phyloP scores from a whole-genome alignment of 352 stramenopile genomes.

The Globisporangium yorkense region DNA sequence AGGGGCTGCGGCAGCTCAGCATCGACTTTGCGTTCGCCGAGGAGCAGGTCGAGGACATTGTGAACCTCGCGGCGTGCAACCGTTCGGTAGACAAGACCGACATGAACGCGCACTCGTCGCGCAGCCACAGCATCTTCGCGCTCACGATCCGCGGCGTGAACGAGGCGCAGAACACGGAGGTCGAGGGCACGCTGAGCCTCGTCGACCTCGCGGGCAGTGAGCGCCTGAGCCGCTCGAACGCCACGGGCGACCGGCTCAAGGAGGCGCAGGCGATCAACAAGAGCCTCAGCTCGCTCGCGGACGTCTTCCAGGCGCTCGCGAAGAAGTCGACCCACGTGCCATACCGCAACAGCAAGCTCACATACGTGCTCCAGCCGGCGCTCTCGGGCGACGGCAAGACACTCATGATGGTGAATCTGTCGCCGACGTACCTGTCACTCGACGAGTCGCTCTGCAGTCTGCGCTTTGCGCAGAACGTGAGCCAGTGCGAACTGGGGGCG shows the following conservation, averaged over 20 bases:
- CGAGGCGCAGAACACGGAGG: constrained; percentile 85
- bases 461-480: constrained; percentile 96
- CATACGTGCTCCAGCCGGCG: constrained; percentile 97
- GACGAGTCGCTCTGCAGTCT: constrained; percentile 98
- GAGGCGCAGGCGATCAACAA: constrained; percentile 99
- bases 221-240: constrained; percentile 91
- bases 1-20: constrained; percentile 77
- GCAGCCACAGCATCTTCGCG: constrained; percentile 98
- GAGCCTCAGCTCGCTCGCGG: constrained; percentile 95
- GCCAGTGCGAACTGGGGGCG: constrained; percentile 95
- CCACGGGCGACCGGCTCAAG: constrained; percentile 91
- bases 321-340: constrained; percentile 95
- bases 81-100: constrained; percentile 96
- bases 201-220: constrained; percentile 94
- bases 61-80: constrained; percentile 88
- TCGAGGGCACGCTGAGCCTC: constrained; percentile 93
- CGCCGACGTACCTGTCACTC: constrained; percentile 91
- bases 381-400: constrained; percentile 99
- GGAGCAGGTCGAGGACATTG: constrained; percentile 81
- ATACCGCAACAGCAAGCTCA: constrained; percentile 99
- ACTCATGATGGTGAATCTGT: constrained; percentile 99
- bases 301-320: constrained; percentile 97
- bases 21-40: constrained; percentile 84
- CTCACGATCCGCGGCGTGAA: constrained; percentile 88
- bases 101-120: constrained; percentile 98